phyloP scores from a whole-genome alignment of 345 rosid species.

The Erucastrum elatum region DNA sequence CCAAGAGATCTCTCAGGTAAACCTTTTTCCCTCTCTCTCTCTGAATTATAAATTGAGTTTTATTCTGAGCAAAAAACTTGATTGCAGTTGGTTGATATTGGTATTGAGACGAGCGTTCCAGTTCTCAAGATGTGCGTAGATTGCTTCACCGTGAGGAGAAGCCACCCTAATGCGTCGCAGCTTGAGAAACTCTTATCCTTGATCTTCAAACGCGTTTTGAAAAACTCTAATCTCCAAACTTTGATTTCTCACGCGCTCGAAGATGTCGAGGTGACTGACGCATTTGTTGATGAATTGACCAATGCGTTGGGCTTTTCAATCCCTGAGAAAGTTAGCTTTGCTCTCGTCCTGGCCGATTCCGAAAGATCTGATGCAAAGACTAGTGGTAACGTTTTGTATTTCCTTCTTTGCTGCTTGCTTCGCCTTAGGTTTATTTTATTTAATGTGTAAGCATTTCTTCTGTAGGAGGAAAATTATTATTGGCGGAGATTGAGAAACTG shows the following conservation, averaged over 20 bases:
- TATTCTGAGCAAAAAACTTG: neutral
- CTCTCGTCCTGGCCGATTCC: neutral
- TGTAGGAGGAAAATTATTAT: neutral
- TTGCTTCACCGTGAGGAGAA: neutral
- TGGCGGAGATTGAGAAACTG: neutral
- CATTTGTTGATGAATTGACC: neutral
- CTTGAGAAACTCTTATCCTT: neutral
- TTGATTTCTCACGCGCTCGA: neutral
- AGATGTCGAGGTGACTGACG: neutral
- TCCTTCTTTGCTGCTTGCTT: neutral
- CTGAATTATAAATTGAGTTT: neutral
- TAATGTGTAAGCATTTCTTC: neutral
- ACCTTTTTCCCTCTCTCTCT: neutral
- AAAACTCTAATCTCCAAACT: neutral
- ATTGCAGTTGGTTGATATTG: neutral
- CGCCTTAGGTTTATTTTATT: neutral
- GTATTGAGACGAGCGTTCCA: neutral
- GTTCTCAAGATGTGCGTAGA: neutral
- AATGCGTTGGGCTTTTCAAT: neutral
- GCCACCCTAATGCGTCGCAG: neutral
- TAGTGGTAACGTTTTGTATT: neutral
- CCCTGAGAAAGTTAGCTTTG: neutral
- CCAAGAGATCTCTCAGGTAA: slow-evolving; percentile 67
- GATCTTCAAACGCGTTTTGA: neutral
- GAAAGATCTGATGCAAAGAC: neutral